A percentile compares a stretch with the other conserved stretches of the same genome.
These are phyloP conservation scores for Asterophora parasitica DNA, from an alignment of 768 basidiomycete species.

Conservation along the genomic window DNA sequence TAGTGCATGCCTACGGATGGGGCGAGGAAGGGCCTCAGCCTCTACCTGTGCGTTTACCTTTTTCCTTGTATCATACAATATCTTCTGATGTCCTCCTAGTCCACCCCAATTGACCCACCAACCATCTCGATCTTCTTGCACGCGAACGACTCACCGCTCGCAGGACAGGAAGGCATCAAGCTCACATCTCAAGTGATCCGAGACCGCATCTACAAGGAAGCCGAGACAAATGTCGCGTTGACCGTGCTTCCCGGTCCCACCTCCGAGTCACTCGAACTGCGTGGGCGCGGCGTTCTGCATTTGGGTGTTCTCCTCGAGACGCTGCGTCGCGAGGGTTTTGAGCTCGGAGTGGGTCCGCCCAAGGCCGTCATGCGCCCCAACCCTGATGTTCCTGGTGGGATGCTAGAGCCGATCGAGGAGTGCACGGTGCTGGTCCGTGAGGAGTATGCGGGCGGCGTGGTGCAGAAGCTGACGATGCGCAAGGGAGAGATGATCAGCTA, in stretches of 20 bases:
- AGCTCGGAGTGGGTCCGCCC: slow-evolving; percentile 42
- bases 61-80: too few species aligned
- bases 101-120: slow-evolving; percentile 47
- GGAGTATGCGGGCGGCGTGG: slow-evolving; percentile 41
- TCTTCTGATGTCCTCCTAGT: slow-evolving; percentile 8
- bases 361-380: slow-evolving; percentile 46
- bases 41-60: slow-evolving; percentile 30
- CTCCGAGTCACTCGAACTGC: slow-evolving; percentile 44
- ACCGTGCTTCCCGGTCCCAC: slow-evolving; percentile 45
- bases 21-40: slow-evolving; percentile 34
- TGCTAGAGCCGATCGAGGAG: slow-evolving; percentile 45
- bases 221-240: slow-evolving; percentile 48
- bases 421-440: slow-evolving; percentile 42
- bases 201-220: slow-evolving; percentile 44
- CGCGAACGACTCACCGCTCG: slow-evolving; percentile 45
- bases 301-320: slow-evolving; percentile 49
- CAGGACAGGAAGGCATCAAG: slow-evolving; percentile 41
- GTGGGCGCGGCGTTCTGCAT: slow-evolving; percentile 45
- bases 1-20: slow-evolving; percentile 42
- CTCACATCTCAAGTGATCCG: slow-evolving; percentile 46
- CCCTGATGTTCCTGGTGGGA: slow-evolving; percentile 28
- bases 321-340: slow-evolving; percentile 45
- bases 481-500: slow-evolving; percentile 45
- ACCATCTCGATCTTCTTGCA: slow-evolving; percentile 45
- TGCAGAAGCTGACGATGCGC: slow-evolving; percentile 48